phyloP scores from a whole-genome alignment of 208 protist species.

The Trypanosoma rangeli region DNA sequence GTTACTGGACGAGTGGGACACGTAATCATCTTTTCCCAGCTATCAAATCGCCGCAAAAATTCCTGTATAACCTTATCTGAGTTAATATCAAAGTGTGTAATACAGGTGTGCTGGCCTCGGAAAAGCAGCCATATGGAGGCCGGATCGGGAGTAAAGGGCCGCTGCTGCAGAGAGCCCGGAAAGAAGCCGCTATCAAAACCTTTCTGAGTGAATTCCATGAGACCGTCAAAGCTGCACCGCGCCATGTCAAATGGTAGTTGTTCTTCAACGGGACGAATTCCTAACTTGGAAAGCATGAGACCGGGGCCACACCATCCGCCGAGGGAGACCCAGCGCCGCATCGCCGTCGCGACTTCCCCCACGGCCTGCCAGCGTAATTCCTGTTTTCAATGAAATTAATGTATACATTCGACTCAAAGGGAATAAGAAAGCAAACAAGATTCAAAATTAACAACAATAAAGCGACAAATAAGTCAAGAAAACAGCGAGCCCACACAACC shows the following conservation, averaged over 20 bases:
- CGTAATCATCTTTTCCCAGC: slow-evolving; percentile 57
- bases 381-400: background rate
- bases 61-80: slow-evolving; percentile 38
- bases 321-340: slow-evolving; percentile 80
- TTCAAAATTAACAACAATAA: slow-evolving; percentile 17
- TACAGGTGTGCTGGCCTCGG: slow-evolving; percentile 74
- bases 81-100: slow-evolving; percentile 86
- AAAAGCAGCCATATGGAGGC: slow-evolving; percentile 78
- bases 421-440: slow-evolving; percentile 6
- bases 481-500: background rate
- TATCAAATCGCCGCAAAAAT: slow-evolving; percentile 50
- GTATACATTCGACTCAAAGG: slow-evolving; percentile 5
- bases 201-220: slow-evolving; percentile 54
- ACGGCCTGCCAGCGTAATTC: slow-evolving; percentile 4
- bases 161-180: slow-evolving; percentile 19
- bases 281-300: slow-evolving; percentile 78
- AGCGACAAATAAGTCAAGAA: slow-evolving; percentile 13
- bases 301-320: slow-evolving; percentile 84
- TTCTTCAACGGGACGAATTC: slow-evolving; percentile 41
- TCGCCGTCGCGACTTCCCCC: slow-evolving; percentile 3
- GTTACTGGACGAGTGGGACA: slow-evolving; percentile 37
- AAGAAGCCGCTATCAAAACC: slow-evolving; percentile 49
- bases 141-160: slow-evolving; percentile 52
- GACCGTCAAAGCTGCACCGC: slow-evolving; percentile 80
- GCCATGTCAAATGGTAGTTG: slow-evolving; percentile 78